Evolutionary conservation across 176 grass and related monocot genomes (phyloP), one percentile per base, ranked within the genome.

Genomic region (Pharus latifolius): DNA sequence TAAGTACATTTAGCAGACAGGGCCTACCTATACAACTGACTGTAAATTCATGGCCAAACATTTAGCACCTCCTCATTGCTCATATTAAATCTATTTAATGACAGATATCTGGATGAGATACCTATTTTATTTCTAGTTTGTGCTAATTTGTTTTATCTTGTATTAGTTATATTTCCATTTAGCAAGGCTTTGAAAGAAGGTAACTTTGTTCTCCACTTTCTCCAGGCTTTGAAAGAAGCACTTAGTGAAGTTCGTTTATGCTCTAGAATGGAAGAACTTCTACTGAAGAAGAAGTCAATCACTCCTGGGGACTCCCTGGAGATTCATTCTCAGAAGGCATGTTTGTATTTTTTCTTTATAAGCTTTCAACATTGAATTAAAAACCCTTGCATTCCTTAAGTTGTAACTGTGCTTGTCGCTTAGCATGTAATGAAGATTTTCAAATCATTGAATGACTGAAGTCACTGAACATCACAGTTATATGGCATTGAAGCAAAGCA

Each of bases 311-410:
- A 98, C 58, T 87, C 90, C 31, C 28, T 81, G 56, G 87, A 91
- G 30, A 91, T 49, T 45, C 90, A 93, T 91, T 93, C 85, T 80
- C 89, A 93, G 73, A 98, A 98, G 87, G 95, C 70, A 94, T 68
- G 73, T 27, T 72, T 67, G 3, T 56, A 37, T 67, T 65, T 48
- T 77, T 26, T 77, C 2, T 58, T 68, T 55, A 49, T 35, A 67
- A 30, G 10, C 20, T 77, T 78, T 65, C 5, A 19, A 5, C 53
- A 73, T 72, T 74, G 27, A 59, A 2, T 17, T 33, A 8, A 3
- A 13, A 45, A 29, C 27, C 20, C 28, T 45, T 77, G 48, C 24
- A 45, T 83, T 72, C 56, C 12, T 83, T 54, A 19, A 52, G 35
- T 73, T 68, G 6, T 61, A 52, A 16, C 2, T 41, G 31, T 16